phyloP scores from a whole-genome alignment of 164 flowering plant genomes.

The Warburgia ugandensis region DNA sequence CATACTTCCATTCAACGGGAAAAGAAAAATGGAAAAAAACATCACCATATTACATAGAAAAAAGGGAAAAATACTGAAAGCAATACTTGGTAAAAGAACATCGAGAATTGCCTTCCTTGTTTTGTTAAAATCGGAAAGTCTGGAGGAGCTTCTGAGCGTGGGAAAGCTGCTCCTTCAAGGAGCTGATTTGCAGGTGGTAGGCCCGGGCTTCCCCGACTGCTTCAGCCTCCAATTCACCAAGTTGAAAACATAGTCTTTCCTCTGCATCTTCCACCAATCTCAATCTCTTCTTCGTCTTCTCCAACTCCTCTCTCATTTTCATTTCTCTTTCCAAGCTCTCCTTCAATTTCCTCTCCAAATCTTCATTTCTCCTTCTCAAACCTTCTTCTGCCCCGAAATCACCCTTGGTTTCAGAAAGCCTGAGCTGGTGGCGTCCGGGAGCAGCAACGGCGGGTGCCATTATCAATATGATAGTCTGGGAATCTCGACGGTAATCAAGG shows the following conservation, averaged over 20 bases:
- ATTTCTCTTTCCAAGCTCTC: slow-evolving; percentile 51
- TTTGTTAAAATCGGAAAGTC: too few relatives aligned
- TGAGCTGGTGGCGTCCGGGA: too few relatives aligned
- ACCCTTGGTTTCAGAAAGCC: too few relatives aligned
- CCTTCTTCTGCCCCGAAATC: slow-evolving; percentile 9
- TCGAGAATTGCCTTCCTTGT: too few relatives aligned
- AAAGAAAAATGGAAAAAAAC: too few relatives aligned
- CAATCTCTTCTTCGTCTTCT: slow-evolving; percentile 28
- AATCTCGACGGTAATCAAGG: too few relatives aligned
- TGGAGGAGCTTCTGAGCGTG: slow-evolving; percentile 32
- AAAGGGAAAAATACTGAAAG: too few relatives aligned
- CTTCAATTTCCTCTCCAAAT: slow-evolving; percentile 49
- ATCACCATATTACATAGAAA: too few relatives aligned
- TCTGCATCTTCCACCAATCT: slow-evolving; percentile 69
- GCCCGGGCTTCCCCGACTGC: slow-evolving; percentile 49
- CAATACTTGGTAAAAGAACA: too few relatives aligned
- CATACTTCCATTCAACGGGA: too few relatives aligned
- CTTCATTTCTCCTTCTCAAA: slow-evolving; percentile 49
- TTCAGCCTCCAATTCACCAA: slow-evolving; percentile 75
- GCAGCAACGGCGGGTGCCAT: too few relatives aligned
- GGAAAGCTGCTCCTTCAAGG: slow-evolving; percentile 48
- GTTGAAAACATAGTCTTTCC: slow-evolving; percentile 64
- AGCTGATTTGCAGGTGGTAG: slow-evolving; percentile 31
- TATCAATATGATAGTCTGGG: too few relatives aligned
- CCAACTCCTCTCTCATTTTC: slow-evolving; percentile 46